phyloP scores from a whole-genome alignment of 2,329 filamentous ascomycete genomes.

The Xylariaceae sp. region DNA sequence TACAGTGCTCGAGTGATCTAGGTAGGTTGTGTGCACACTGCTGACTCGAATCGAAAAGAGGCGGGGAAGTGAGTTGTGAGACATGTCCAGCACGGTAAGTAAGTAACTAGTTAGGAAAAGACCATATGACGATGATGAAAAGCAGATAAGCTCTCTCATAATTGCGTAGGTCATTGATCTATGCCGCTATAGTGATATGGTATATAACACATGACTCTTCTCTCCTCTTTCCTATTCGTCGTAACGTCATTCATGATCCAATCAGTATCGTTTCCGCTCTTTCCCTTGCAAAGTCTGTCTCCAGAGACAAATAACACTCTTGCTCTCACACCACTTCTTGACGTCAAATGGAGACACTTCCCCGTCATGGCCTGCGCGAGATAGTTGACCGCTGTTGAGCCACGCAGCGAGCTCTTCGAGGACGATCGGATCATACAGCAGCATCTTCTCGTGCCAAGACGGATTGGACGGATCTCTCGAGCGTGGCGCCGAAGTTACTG shows the following conservation, averaged over 20 bases:
- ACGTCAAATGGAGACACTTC: conserved; percentile 63
- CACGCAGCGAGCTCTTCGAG: conserved; percentile 80
- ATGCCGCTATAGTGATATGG: no score
- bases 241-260: background rate
- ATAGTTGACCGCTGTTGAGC: conserved; percentile 70
- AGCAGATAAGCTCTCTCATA: no score
- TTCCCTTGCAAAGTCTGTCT: conserved; percentile 51
- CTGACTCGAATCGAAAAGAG: no score
- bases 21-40: no score
- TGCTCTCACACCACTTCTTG: conserved; percentile 85
- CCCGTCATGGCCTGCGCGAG: conserved; percentile 58
- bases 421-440: conserved; percentile 88
- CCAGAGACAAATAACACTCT: conserved; percentile 81
- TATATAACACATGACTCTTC: no score
- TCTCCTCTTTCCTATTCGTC: no score
- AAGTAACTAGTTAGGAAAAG: no score
- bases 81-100: no score
- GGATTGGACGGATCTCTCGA: conserved; percentile 48
- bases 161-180: no score
- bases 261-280: conserved; percentile 48
- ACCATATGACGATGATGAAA: no score
- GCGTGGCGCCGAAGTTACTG: conserved; percentile 48
- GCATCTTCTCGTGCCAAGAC: conserved; percentile 88
- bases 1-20: no score
- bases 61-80: no score